Percentiles rank a stretch among this genome's conserved stretches.
These are phyloP conservation scores for Ceratocystis alfenasii DNA, from an alignment of 2,329 filamentous ascomycete genomes.

Conservation along the genomic window DNA sequence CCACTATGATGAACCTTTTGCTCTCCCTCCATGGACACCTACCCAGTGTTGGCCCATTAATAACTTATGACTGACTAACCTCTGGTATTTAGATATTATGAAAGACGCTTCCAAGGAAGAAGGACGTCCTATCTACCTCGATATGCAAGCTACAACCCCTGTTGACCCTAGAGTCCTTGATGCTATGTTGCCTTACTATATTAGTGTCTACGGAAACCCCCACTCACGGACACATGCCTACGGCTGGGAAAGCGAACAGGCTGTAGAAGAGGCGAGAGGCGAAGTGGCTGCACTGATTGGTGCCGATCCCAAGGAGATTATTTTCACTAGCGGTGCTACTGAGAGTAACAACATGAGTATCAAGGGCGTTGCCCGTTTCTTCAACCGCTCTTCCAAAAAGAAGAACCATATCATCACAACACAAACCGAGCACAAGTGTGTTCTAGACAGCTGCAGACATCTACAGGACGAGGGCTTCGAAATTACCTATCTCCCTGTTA, in stretches of 20 bases:
- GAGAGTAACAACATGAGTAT: slow-evolving; percentile 99
- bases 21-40: slow-evolving; percentile 26
- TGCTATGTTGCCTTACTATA: slow-evolving; percentile 90
- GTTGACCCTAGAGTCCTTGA: slow-evolving; percentile 90
- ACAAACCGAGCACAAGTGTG: slow-evolving; percentile 98
- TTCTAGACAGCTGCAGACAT: slow-evolving; percentile 92
- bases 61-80: not conserved
- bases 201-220: slow-evolving; percentile 89
- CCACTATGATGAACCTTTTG: slow-evolving; percentile 14
- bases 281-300: slow-evolving; percentile 81
- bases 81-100: slow-evolving; percentile 49
- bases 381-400: slow-evolving; percentile 87
- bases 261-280: slow-evolving; percentile 72
- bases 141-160: slow-evolving; percentile 96
- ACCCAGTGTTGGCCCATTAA: not conserved
- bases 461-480: slow-evolving; percentile 94
- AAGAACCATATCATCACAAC: slow-evolving; percentile 96
- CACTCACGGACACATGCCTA: slow-evolving; percentile 96
- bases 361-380: slow-evolving; percentile 94
- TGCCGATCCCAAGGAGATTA: slow-evolving; percentile 93
- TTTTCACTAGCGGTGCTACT: slow-evolving; percentile 95
- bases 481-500: slow-evolving; percentile 89
- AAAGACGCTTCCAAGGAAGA: slow-evolving; percentile 89
- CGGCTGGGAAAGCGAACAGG: slow-evolving; percentile 95
- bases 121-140: slow-evolving; percentile 90